Conservation (phyloP, 495 filamentous ascomycete genomes). For the Neurospora sp. region DNA sequence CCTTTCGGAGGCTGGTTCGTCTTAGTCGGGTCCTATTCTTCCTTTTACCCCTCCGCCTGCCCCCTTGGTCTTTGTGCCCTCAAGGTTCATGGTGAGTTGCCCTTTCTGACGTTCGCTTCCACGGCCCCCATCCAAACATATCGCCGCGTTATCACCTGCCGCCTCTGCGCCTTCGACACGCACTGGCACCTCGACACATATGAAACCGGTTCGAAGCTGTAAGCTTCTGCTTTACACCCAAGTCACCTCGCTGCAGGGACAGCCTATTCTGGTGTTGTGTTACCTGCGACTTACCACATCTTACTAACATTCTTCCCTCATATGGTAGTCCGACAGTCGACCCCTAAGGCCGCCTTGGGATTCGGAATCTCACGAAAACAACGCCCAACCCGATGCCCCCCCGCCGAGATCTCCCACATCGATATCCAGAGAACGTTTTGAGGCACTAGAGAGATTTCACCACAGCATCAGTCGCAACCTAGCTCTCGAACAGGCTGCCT, state of each 20-base stretch:
- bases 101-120: not conserved
- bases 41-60: not conserved
- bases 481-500: not conserved
- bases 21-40: not conserved
- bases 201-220: not conserved
- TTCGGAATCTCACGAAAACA: not conserved
- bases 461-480: slow-evolving; percentile 12
- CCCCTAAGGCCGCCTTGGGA: not conserved
- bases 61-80: not conserved
- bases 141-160: not conserved
- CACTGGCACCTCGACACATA: not conserved
- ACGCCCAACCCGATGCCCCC: not conserved
- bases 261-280: not conserved
- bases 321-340: not conserved
- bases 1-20: not conserved
- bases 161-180: not conserved
- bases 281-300: not conserved
- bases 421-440: not conserved
- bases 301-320: not conserved
- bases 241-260: not conserved
- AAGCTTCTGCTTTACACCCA: not conserved
- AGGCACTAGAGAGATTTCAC: slow-evolving; percentile 34
- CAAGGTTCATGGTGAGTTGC: not conserved
- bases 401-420: not conserved
- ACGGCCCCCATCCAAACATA: not conserved